Evolutionary conservation across 2,329 filamentous ascomycete species (phyloP).

Genomic region (Aspergillus hortae): DNA sequence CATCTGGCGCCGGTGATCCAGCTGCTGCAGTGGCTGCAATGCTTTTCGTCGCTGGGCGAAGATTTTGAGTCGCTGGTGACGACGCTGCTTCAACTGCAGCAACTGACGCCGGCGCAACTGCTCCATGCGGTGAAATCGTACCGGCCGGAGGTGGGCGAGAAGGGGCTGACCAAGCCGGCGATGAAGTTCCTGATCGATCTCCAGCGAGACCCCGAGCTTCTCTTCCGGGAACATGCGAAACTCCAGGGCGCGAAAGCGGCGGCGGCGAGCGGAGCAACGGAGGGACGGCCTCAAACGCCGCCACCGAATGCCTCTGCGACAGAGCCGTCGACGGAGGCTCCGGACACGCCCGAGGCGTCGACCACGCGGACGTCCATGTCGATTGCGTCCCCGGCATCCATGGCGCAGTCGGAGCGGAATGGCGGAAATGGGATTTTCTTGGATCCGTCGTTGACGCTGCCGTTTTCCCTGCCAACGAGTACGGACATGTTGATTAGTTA

Average conservation of each 20-base stretch:
- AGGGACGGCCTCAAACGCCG: conserved; percentile 26
- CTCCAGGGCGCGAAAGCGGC: conserved; percentile 25
- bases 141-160: conserved; percentile 91
- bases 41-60: conserved; percentile 89
- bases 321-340: conserved; percentile 7
- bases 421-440: conserved; percentile 57
- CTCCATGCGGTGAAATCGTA: conserved; percentile 92
- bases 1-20: conserved; percentile 91
- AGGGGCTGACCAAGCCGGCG: conserved; percentile 80
- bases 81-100: conserved; percentile 83
- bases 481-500: conserved; percentile 97
- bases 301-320: conserved; percentile 10
- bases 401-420: conserved; percentile 26
- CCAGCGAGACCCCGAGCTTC: conserved; percentile 68
- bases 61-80: conserved; percentile 84
- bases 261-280: conserved; percentile 13
- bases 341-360: conserved; percentile 20
- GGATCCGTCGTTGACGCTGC: conserved; percentile 87
- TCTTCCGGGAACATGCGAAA: conserved; percentile 37
- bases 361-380: conserved; percentile 10
- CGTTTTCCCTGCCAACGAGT: conserved; percentile 90
- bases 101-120: conserved; percentile 80
- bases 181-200: conserved; percentile 80
- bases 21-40: conserved; percentile 94
- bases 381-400: conserved; percentile 21